phyloP scores from a whole-genome alignment of 306 rosid species.

The Oxytropis ochrocephala region DNA sequence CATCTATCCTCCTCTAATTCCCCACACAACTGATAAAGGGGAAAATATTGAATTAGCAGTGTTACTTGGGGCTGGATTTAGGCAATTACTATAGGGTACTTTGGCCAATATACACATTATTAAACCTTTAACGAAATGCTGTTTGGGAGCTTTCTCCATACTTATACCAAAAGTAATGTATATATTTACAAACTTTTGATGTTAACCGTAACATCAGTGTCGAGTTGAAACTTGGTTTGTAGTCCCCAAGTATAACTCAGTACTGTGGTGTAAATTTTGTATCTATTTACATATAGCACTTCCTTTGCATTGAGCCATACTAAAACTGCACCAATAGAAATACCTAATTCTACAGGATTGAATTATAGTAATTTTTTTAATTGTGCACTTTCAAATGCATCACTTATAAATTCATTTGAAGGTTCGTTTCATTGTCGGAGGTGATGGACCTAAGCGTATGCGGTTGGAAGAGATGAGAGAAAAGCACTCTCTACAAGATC shows the following conservation, averaged over 20 bases:
- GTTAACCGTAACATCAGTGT: neutral
- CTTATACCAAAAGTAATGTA: neutral
- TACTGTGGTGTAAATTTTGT: neutral
- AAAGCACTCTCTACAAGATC: constrained; percentile 88
- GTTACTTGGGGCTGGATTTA: neutral
- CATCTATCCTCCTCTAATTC: neutral
- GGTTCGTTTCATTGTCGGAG: constrained; percentile 89
- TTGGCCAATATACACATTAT: neutral
- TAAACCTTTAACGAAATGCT: neutral
- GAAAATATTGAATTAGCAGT: neutral
- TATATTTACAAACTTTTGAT: neutral
- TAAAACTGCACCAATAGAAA: neutral
- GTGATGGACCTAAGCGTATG: constrained; percentile 93
- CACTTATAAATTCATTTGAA: constrained; percentile 29
- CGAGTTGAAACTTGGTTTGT: neutral
- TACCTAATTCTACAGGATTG: neutral
- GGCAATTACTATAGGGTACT: neutral
- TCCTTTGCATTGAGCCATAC: neutral
- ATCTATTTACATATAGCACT: neutral
- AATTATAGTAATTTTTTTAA: neutral
- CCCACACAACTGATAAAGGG: neutral
- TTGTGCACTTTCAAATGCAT: constrained; percentile 14
- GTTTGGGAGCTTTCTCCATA: neutral
- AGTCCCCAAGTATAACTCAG: neutral
- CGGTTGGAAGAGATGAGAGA: constrained; percentile 97